Conservation (phyloP, 2,329 filamentous ascomycete genomes). For the Trichoderma cornu-damae region DNA sequence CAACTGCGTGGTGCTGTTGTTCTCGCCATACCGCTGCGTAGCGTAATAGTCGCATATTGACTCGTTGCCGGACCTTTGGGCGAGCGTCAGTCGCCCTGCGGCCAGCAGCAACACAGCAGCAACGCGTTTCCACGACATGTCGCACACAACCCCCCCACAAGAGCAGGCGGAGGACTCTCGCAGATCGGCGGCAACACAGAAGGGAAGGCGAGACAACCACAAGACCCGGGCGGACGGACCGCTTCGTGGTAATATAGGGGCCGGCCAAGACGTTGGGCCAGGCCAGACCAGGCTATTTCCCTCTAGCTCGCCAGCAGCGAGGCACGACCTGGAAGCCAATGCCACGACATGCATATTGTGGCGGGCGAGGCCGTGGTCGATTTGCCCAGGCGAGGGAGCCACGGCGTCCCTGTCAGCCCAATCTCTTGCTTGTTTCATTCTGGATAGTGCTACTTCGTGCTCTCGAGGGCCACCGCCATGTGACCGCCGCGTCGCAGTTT, state of each 20-base stretch:
- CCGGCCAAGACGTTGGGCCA: not conserved
- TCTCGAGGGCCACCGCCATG: not conserved
- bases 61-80: slow-evolving; percentile 2
- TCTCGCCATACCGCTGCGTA: slow-evolving; percentile 23
- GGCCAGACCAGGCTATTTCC: not conserved
- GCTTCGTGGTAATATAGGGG: not conserved
- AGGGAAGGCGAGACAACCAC: not conserved
- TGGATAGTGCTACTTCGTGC: not conserved
- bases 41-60: slow-evolving; percentile 33
- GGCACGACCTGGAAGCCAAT: not conserved
- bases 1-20: slow-evolving; percentile 26
- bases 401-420: slow-evolving; percentile 3
- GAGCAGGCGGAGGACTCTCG: not conserved
- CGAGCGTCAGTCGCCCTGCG: not conserved
- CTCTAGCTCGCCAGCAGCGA: not conserved
- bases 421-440: not conserved
- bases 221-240: not conserved
- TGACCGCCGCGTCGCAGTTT: not conserved
- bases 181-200: not conserved
- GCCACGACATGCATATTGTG: slow-evolving; percentile 10
- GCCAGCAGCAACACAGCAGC: not conserved
- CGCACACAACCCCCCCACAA: not conserved
- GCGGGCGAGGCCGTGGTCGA: slow-evolving; percentile 6
- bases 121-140: slow-evolving; percentile 12
- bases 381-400: slow-evolving; percentile 4